Conservation (phyloP, 1,284 basidiomycete species). For the Sanghuangporus baumii region DNA sequence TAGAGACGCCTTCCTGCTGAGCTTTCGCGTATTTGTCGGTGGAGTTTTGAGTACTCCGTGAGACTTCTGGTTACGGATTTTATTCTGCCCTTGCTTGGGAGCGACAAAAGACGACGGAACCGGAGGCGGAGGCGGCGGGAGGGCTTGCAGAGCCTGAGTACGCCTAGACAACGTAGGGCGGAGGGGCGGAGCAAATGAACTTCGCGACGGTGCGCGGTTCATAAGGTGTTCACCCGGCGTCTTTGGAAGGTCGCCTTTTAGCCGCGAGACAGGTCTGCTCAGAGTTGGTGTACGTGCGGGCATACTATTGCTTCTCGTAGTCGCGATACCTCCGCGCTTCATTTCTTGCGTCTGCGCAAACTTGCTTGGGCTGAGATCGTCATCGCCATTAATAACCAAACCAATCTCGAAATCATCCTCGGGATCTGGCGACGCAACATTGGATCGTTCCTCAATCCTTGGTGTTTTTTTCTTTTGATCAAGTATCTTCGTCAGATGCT, state of each 20-base stretch:
- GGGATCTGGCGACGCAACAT: slow-evolving; percentile 52
- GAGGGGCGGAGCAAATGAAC: slow-evolving; percentile 56
- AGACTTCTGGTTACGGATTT: slow-evolving; percentile 74
- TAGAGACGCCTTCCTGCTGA: slow-evolving; percentile 69
- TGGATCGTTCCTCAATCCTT: slow-evolving; percentile 41
- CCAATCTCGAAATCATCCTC: slow-evolving; percentile 81
- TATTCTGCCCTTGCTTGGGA: slow-evolving; percentile 60
- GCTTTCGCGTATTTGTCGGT: slow-evolving; percentile 49
- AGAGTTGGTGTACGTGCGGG: slow-evolving; percentile 45
- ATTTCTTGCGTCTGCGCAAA: slow-evolving; percentile 47
- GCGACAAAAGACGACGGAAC: slow-evolving; percentile 47
- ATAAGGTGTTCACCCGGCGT: slow-evolving; percentile 57
- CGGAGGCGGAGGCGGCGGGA: slow-evolving; percentile 28
- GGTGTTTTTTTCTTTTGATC: slow-evolving; percentile 67
- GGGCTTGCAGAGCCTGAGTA: slow-evolving; percentile 53
- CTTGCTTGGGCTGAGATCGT: slow-evolving; percentile 71
- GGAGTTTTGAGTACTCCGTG: slow-evolving; percentile 72
- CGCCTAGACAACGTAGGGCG: slow-evolving; percentile 38
- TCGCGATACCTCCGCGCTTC: slow-evolving; percentile 33
- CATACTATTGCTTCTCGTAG: slow-evolving; percentile 46
- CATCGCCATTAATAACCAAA: slow-evolving; percentile 73
- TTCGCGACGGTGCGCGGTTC: slow-evolving; percentile 7
- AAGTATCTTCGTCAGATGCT: slow-evolving; percentile 64
- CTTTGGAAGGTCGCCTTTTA: slow-evolving; percentile 58
- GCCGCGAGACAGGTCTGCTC: slow-evolving; percentile 53